Base-by-base conservation (phyloP, 192 early-diverging fungal species). In the Umbelopsis ramanniana region DNA sequence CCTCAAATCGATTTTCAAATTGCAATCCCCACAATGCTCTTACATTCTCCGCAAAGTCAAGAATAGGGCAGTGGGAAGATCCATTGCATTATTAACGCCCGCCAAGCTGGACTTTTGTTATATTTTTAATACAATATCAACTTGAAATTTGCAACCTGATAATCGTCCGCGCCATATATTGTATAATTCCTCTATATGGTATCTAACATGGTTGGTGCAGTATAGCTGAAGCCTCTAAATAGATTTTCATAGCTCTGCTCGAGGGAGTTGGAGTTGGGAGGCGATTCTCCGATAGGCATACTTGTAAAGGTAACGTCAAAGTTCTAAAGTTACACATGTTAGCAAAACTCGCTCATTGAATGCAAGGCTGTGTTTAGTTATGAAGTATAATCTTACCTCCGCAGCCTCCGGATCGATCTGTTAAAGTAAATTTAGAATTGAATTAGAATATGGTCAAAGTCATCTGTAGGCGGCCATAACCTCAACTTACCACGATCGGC, bases 401-500 rank as follows among this genome's bases (percentile, higher is more conserved):
- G 48, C 46, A 37, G 46, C 46, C 21, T 46, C 48, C 0, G 67
- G 67, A 15, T 68, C 45, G 19, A 68, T 68, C 67, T 46, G 21
- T 40, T 21, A 17, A 52, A n/a, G 43, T 38, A 50, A n/a, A 50
- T 46, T 17, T 15, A 1, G 4, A 46, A 46, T 29, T 4, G 17
- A 15, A 46, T 46, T 5, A 46, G 46, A 15, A 15, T 46, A 46
- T 3, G 46, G 12, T 17, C 17, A 46, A 17, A 46, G 12, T 46
- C 46, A 46, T 15, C 46, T 5, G 6, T 46, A 73, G 10, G 12
- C 12, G 54, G 14, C 26, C 7, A 26, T n/a, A 22, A 38, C 15
- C 12, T 19, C 17, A 63, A 67, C 82, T 70, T 82, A 85, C 84
- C 52, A 93, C 67, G 47, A 84, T 76, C 14, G 92, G 92, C 1